Evolutionary conservation across 768 basidiomycete species (phyloP).

Genomic region (Termitomyces sp.): DNA sequence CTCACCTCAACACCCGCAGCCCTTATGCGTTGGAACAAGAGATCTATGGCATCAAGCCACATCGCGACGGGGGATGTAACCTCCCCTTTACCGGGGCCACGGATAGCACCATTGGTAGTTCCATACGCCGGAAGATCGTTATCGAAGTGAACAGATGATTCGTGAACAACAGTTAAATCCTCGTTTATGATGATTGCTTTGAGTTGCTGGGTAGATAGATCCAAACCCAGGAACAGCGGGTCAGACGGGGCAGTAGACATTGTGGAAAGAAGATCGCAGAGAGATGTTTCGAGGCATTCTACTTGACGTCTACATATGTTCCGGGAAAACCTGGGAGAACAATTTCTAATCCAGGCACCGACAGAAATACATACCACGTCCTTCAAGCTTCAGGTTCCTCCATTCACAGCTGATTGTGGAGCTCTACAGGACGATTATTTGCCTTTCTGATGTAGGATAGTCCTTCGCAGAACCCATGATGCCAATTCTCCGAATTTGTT

Average conservation of each 20-base stretch:
- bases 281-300: not conserved
- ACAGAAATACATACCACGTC: not conserved
- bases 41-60: constrained; percentile 85
- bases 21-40: constrained; percentile 63
- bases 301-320: not conserved
- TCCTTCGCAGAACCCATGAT: not conserved
- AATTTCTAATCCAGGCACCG: constrained; percentile 8
- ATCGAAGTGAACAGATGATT: constrained; percentile 77
- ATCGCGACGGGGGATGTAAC: constrained; percentile 79
- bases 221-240: constrained; percentile 70
- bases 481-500: not conserved
- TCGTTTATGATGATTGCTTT: constrained; percentile 70
- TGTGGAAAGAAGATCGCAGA: not conserved
- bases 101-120: constrained; percentile 63
- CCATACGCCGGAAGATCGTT: constrained; percentile 69
- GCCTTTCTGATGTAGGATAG: too few species aligned
- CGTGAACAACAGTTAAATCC: constrained; percentile 56
- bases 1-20: constrained; percentile 54
- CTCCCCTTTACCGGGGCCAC: constrained; percentile 63
- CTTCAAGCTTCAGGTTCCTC: not conserved
- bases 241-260: constrained; percentile 11
- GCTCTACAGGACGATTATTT: not conserved
- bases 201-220: constrained; percentile 83
- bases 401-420: not conserved
- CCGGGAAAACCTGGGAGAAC: constrained; percentile 1